Evolutionary conservation across 139 green algal genomes (phyloP).

Genomic region (Yamagishiella unicocca): DNA sequence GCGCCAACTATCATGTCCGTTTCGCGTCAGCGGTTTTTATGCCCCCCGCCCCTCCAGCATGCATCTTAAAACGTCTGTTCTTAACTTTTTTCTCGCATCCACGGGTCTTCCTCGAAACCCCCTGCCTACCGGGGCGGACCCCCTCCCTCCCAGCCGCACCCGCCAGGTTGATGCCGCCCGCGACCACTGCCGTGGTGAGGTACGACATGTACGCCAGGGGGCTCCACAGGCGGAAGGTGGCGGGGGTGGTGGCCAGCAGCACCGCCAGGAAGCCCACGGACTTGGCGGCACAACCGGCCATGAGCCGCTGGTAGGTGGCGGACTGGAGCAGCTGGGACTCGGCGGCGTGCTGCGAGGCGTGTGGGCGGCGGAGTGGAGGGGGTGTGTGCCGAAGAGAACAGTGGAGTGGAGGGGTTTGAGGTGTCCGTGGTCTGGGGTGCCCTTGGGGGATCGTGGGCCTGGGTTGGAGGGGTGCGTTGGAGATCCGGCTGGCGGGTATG

Average conservation of each 20-base stretch:
- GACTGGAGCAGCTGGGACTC: slow-evolving; percentile 57
- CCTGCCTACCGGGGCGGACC: background rate
- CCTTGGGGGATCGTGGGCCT: too few relatives aligned
- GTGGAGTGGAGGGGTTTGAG: background rate
- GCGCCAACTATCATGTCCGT: too few relatives aligned
- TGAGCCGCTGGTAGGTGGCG: slow-evolving; percentile 75
- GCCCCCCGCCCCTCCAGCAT: too few relatives aligned
- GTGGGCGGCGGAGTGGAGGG: background rate
- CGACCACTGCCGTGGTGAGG: slow-evolving; percentile 20
- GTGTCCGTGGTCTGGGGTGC: too few relatives aligned
- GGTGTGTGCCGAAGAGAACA: too few relatives aligned
- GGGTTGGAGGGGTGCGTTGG: too few relatives aligned
- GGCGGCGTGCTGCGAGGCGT: slow-evolving; percentile 58
- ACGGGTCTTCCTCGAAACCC: too few relatives aligned
- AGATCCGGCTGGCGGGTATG: too few relatives aligned
- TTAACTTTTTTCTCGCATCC: too few relatives aligned
- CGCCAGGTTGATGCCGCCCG: slow-evolving; percentile 15
- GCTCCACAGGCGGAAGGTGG: slow-evolving; percentile 32
- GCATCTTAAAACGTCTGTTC: too few relatives aligned
- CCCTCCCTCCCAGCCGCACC: background rate
- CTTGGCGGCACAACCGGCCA: slow-evolving; percentile 59
- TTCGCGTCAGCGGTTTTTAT: too few relatives aligned
- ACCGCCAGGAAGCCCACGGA: slow-evolving; percentile 44
- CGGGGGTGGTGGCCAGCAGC: slow-evolving; percentile 38
- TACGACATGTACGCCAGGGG: slow-evolving; percentile 26